These are phyloP conservation scores for Mrakia gelida DNA, from an alignment of 768 basidiomycete genomes.

Conservation along the genomic window DNA sequence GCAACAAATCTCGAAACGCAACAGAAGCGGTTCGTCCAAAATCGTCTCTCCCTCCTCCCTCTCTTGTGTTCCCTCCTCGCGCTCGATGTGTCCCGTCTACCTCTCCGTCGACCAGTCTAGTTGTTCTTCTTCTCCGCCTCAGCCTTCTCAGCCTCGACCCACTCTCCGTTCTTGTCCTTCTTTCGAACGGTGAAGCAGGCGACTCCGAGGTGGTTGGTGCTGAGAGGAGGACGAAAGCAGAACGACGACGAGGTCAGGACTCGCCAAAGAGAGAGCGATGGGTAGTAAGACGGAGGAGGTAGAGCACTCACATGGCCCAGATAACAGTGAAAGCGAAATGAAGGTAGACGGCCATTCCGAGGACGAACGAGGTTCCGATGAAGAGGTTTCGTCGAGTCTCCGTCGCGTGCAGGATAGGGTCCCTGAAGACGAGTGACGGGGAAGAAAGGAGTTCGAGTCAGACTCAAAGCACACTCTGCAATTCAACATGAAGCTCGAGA, in stretches of 20 bases:
- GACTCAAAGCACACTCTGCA: too few relatives aligned
- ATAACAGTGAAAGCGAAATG: conserved; percentile 31
- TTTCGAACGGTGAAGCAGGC: conserved; percentile 91
- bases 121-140: conserved; percentile 19
- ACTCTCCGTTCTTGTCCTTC: conserved; percentile 53
- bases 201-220: conserved; percentile 87
- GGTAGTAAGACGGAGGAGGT: neutral
- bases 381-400: conserved; percentile 61
- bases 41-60: too few relatives aligned
- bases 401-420: conserved; percentile 57
- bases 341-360: conserved; percentile 48
- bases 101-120: neutral
- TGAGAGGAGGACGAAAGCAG: conserved; percentile 38
- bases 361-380: conserved; percentile 62
- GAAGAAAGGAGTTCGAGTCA: neutral
- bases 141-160: conserved; percentile 24
- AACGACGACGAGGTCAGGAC: neutral
- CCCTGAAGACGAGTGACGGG: conserved; percentile 3
- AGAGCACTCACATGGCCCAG: conserved; percentile 25
- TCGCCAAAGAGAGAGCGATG: neutral
- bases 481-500: too few relatives aligned
- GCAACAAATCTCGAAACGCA: too few relatives aligned
- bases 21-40: too few relatives aligned
- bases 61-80: too few relatives aligned
- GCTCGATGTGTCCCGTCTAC: too few relatives aligned